Evolutionary conservation across 208 protist species (phyloP).

Genomic region (Trypanosoma rangeli): DNA sequence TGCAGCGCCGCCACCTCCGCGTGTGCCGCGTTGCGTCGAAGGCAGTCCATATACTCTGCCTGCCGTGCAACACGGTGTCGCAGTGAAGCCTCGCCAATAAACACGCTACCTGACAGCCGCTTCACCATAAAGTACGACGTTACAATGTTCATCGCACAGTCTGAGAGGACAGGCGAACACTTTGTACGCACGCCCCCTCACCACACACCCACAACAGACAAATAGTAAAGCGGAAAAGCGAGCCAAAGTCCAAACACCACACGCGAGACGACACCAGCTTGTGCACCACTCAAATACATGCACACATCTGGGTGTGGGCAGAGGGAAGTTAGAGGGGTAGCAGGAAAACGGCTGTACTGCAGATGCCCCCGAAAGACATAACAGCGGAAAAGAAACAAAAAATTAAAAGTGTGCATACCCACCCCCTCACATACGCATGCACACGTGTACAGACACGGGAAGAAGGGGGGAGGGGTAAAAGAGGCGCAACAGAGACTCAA

Average conservation of each 20-base stretch:
- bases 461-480: neutral
- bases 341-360: no score
- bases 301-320: no score
- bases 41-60: slow-evolving; percentile 70
- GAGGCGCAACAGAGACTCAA: neutral
- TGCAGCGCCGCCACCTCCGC: slow-evolving; percentile 49
- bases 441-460: slow-evolving; percentile 7
- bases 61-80: slow-evolving; percentile 41
- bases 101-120: slow-evolving; percentile 50
- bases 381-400: slow-evolving; percentile 15
- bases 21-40: slow-evolving; percentile 50
- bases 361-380: no score
- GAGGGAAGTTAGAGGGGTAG: no score
- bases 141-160: slow-evolving; percentile 68
- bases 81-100: slow-evolving; percentile 49
- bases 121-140: slow-evolving; percentile 77
- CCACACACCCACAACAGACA: neutral
- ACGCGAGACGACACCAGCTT: no score
- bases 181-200: neutral
- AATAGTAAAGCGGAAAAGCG: neutral
- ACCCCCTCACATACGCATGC: neutral
- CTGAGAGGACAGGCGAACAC: neutral
- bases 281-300: no score
- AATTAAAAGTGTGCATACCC: slow-evolving; percentile 2
- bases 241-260: no score